A percentile compares a stretch with the other conserved stretches of the same genome.
Evolutionary conservation across 2,329 filamentous ascomycete species (phyloP).

Genomic region (Ophiocordyceps australis): DNA sequence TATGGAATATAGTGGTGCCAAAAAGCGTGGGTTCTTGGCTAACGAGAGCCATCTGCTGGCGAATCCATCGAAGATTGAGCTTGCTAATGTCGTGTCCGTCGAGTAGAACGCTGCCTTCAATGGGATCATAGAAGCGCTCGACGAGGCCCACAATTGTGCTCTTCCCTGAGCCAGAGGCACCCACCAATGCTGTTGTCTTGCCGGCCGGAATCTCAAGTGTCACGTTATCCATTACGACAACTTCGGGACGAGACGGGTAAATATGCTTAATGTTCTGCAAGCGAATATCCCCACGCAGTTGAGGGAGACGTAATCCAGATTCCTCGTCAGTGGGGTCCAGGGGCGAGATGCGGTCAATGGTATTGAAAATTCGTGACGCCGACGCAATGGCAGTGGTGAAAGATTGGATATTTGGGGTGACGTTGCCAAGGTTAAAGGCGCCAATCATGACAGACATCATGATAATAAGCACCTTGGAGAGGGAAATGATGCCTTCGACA

Average conservation of each 20-base stretch:
- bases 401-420: conserved; percentile 70
- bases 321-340: conserved; percentile 54
- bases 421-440: conserved; percentile 76
- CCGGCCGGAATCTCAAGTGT: conserved; percentile 67
- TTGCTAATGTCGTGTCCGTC: conserved; percentile 69
- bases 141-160: conserved; percentile 86
- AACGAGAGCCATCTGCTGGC: conserved; percentile 82
- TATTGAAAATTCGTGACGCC: conserved; percentile 80
- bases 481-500: conserved; percentile 41
- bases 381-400: conserved; percentile 73
- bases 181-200: conserved; percentile 84
- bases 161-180: conserved; percentile 87
- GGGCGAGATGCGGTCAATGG: conserved; percentile 76
- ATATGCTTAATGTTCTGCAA: conserved; percentile 77
- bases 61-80: conserved; percentile 77
- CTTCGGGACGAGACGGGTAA: conserved; percentile 84
- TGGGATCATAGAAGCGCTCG: conserved; percentile 86
- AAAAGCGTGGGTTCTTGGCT: conserved; percentile 89
- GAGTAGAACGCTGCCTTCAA: conserved; percentile 58
- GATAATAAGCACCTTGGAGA: conserved; percentile 65
- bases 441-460: conserved; percentile 86
- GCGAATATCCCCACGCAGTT: conserved; percentile 61
- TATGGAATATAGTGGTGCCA: conserved; percentile 71
- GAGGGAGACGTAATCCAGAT: conserved; percentile 57
- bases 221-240: conserved; percentile 73